These are phyloP conservation scores for Pogostemon cablin DNA, from an alignment of 257 asterid species.

Conservation along the genomic window DNA sequence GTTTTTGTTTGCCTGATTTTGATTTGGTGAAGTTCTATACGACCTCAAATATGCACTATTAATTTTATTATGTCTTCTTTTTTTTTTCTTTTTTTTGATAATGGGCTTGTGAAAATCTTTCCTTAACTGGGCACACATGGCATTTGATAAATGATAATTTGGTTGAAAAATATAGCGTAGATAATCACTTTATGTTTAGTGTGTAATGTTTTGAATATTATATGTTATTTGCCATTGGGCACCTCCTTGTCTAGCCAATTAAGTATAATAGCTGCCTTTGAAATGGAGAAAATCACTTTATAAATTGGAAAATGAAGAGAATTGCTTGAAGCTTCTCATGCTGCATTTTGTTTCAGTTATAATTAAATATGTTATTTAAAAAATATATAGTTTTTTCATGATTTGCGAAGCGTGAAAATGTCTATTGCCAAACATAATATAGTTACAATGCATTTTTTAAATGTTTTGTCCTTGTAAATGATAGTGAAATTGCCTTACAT, in stretches of 20 bases:
- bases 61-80: no score
- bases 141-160: no score
- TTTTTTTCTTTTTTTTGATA: no score
- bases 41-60: no score
- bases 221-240: not conserved
- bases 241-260: not conserved
- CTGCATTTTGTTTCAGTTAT: not conserved
- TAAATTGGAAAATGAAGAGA: not conserved
- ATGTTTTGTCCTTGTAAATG: not conserved
- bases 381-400: not conserved
- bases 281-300: not conserved
- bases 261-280: not conserved
- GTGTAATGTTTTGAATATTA: slow-evolving; percentile 9
- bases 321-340: not conserved
- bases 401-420: not conserved
- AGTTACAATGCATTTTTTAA: not conserved
- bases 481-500: slow-evolving; percentile 3
- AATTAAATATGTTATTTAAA: not conserved
- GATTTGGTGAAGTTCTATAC: no score
- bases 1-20: no score
- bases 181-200: not conserved
- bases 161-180: no score
- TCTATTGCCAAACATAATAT: not conserved
- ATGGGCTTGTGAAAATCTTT: no score
- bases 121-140: no score